Evolutionary conservation across 1,139 yeast genomes (phyloP), one percentile per base, ranked within the genome.

Genomic region (Candida sanyaensis): DNA sequence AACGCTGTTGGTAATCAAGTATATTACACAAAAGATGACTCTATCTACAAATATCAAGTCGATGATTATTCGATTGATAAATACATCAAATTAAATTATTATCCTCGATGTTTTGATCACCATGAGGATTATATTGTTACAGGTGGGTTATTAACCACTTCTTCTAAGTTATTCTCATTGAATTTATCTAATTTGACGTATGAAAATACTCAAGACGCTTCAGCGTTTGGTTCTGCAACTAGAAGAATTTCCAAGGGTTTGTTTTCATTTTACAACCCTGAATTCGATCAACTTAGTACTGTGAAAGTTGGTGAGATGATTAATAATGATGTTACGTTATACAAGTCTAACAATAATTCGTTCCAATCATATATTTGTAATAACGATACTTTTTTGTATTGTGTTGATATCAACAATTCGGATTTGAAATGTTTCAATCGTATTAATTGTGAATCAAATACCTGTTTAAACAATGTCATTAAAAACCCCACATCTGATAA

Each of bases 251-350:
- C 64, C 66, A 80, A 79, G 57, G 96, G 93, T 1, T 74, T 83
- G 43, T 78, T 86, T 54, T 82, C 87, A 2, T 70, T 86, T 45
- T 75, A 77, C 59, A 80, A 78, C 55, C 75, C 77, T 13, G 69
- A 71, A 12, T 73, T 81, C 2, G 75, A 75, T n/a, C 60, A 63
- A 6, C 62, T 74, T 8, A 66, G 74, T 43, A 79, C 86, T 1
- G 76, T 80, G 28, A 80, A 80, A 45, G 66, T 90, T 40, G 97
- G 97, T 0, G 88, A 86, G 43, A 81, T 84, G 70, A 89, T 91
- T 57, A 90, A 90, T 65, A 91, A 91, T 65, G 83, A 89, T 43
- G 95, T 90, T n/a, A 71, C 85, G 1, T 64, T 88, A 27, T 75
- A 77, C 61, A 71, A 70, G 47, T 47, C 66, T 6, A 63, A 76